A percentile compares a stretch with the other conserved stretches of the same genome.
Evolutionary conservation across 164 flowering plant species (phyloP).

Genomic region (Pachysandra terminalis): DNA sequence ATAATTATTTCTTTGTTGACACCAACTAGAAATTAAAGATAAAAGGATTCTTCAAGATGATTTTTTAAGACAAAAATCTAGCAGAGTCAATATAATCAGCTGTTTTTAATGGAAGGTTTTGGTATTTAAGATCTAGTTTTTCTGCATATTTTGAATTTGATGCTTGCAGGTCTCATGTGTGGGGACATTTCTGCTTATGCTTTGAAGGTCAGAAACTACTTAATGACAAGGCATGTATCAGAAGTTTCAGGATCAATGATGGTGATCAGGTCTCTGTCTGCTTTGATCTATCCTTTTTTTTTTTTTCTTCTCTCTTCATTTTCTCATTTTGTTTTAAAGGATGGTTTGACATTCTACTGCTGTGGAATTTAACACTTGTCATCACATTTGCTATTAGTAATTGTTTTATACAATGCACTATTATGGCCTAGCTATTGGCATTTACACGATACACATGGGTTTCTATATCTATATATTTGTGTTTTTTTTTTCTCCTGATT

Average conservation of each 20-base stretch:
- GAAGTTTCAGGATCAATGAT: constrained; percentile 57
- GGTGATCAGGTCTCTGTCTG: constrained; percentile 74
- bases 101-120: not conserved
- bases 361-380: too few relatives aligned
- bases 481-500: too few relatives aligned
- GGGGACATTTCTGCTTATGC: constrained; percentile 86
- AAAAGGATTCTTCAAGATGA: not conserved
- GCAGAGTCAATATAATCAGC: too few relatives aligned
- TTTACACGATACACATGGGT: too few relatives aligned
- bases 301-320: too few relatives aligned
- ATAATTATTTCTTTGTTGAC: too few relatives aligned
- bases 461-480: too few relatives aligned
- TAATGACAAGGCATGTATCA: constrained; percentile 38
- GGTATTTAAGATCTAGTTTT: not conserved
- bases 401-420: too few relatives aligned
- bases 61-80: too few relatives aligned
- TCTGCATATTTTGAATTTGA: not conserved
- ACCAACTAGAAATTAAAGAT: not conserved
- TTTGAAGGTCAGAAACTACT: constrained; percentile 58
- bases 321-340: not conserved
- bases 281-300: too few relatives aligned
- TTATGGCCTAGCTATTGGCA: too few relatives aligned
- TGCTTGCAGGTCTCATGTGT: constrained; percentile 66
- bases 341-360: not conserved
- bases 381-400: not conserved